Evolutionary conservation across 176 grass and related monocot species (phyloP).

Genomic region (Avena insularis): DNA sequence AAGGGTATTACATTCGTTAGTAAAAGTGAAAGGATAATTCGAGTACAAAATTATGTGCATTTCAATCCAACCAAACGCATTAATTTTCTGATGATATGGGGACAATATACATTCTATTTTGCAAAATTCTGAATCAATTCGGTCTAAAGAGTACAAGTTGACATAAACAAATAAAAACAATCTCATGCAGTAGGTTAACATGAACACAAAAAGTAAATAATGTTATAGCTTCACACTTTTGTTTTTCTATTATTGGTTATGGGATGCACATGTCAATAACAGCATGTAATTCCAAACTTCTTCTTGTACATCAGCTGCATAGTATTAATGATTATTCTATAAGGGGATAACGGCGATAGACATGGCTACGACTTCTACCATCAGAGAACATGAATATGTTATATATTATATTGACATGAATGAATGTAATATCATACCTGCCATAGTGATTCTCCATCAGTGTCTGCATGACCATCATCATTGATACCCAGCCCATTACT

Average conservation of each 20-base stretch:
- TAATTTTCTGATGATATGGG: background rate
- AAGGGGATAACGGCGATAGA: background rate
- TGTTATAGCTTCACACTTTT: background rate
- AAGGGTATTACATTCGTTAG: background rate
- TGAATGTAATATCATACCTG: slow-evolving; percentile 60
- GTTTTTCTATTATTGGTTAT: slow-evolving; percentile 28
- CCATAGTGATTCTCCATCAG: slow-evolving; percentile 59
- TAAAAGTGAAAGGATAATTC: background rate
- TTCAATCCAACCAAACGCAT: slow-evolving; percentile 10
- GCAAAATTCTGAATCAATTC: slow-evolving; percentile 34
- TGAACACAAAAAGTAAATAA: background rate
- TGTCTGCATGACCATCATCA: slow-evolving; percentile 39
- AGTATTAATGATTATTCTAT: background rate
- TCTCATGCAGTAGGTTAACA: background rate
- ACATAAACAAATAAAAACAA: slow-evolving; percentile 18
- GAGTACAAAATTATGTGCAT: background rate
- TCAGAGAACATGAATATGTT: background rate
- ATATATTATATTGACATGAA: slow-evolving; percentile 22
- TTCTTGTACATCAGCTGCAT: background rate
- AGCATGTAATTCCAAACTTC: background rate
- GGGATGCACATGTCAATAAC: background rate
- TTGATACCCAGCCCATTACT: slow-evolving; percentile 53
- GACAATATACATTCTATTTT: background rate
- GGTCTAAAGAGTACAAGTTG: slow-evolving; percentile 7
- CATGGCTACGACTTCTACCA: background rate